Base-by-base conservation (phyloP, 768 basidiomycete species). In the Russula compacta region DNA sequence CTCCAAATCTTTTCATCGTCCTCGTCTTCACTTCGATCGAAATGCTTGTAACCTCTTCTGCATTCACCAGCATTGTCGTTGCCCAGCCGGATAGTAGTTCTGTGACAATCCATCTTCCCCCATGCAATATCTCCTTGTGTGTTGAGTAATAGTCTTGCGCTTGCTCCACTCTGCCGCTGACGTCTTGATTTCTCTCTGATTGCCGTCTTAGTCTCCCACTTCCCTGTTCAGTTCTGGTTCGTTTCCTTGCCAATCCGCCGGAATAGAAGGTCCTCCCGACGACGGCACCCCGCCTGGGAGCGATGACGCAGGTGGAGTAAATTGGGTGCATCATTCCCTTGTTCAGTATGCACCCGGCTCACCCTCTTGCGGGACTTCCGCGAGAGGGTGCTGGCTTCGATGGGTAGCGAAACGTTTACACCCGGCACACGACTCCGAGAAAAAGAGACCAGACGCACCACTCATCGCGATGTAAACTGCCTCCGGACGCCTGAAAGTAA, bases 321-420 rank as follows among this genome's bases (percentile, higher is more conserved):
- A 39, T 36, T 19, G 29, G 56, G 44, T 47, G 11, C 36, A 19
- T 51, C 24, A 21, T 61, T 51, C 44, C 53, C 50, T 35, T 4
- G 38, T 62, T 29, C 36, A 53, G 17, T 8, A 21, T 21, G n/a
- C n/a, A 21, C 17, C 3, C 10, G 24, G 10, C 49, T 36, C 43
- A 15, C 50, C 1, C 35, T 14, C 40, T 21, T 17, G 61, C 56
- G 50, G 43, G 43, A 59, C 61, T 61, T 61, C 60, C 51, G 61
- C 61, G 61, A 62, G 55, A 61, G 56, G 61, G 38, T 38, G 15
- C 40, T 29, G 51, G 35, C 14, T 44, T 21, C 6, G 40, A 49
- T 61, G 49, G 51, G 54, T 32, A 33, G 14, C 33, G 43, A 44
- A 39, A n/a, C 5, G 29, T 51, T 43, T 39, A 38, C n/a, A 40